These are phyloP conservation scores for Beauveria rudraprayagi DNA, from an alignment of 2,329 filamentous ascomycete genomes.

Conservation along the genomic window DNA sequence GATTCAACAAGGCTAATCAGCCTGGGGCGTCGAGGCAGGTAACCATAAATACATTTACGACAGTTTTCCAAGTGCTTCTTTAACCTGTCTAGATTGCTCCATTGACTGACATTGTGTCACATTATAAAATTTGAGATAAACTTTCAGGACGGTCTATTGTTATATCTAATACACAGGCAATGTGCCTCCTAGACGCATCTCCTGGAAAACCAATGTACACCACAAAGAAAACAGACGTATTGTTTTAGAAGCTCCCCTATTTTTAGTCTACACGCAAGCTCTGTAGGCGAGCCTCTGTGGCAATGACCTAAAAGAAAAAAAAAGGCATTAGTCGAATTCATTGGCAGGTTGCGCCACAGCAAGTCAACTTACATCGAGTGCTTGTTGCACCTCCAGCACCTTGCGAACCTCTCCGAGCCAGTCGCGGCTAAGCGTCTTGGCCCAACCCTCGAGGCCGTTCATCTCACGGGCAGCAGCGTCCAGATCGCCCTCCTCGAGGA, in stretches of 20 bases:
- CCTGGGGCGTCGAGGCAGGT: too few species aligned
- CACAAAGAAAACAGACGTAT: conserved; percentile 25
- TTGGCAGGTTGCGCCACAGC: background rate
- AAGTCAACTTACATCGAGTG: conserved; percentile 69
- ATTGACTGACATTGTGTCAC: background rate
- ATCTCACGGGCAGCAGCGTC: conserved; percentile 91
- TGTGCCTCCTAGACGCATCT: conserved; percentile 20
- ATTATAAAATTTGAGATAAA: background rate
- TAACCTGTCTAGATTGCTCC: too few species aligned
- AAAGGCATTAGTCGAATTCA: conserved; percentile 18
- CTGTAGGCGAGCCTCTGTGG: conserved; percentile 81
- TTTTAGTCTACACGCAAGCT: conserved; percentile 75
- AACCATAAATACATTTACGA: too few species aligned
- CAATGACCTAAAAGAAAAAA: conserved; percentile 58
- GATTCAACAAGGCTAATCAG: background rate
- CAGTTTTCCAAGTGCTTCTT: too few species aligned
- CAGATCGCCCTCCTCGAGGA: conserved; percentile 86
- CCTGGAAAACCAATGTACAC: conserved; percentile 26
- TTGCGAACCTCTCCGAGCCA: conserved; percentile 88
- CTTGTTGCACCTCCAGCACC: conserved; percentile 91
- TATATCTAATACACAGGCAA: conserved; percentile 27
- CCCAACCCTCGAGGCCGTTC: conserved; percentile 89
- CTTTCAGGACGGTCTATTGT: conserved; percentile 20
- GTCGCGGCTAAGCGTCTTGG: conserved; percentile 87
- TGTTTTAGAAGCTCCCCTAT: conserved; percentile 2